Evolutionary conservation across 2,329 filamentous ascomycete species (phyloP).

Genomic region (Diplodia mutila): DNA sequence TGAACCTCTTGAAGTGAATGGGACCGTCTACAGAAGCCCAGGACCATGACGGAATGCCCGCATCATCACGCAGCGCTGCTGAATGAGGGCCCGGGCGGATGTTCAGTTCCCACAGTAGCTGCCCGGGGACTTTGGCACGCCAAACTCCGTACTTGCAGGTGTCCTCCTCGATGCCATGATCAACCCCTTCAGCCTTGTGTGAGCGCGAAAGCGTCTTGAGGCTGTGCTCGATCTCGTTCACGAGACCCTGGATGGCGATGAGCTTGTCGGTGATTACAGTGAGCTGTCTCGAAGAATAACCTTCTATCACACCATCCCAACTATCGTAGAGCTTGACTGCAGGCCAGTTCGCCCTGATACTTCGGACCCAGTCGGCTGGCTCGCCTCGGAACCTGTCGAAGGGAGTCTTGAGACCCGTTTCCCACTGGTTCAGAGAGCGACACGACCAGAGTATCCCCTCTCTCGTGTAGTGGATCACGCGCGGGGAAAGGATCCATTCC

Average conservation of each 20-base stretch:
- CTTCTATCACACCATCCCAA: not conserved
- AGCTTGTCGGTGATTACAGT: slow-evolving; percentile 26
- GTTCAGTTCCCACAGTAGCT: not conserved
- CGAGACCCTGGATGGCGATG: slow-evolving; percentile 22
- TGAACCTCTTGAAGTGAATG: not conserved
- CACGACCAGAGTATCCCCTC: not conserved
- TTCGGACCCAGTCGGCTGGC: not conserved
- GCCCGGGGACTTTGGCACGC: not conserved
- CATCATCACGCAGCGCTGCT: too few species aligned
- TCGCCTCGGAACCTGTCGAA: too few species aligned
- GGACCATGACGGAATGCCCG: not conserved
- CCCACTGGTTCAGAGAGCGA: too few species aligned
- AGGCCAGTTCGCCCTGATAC: too few species aligned
- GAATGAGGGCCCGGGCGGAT: too few species aligned
- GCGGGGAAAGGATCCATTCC: not conserved
- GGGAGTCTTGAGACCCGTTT: not conserved
- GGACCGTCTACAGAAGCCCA: not conserved
- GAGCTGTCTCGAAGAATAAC: slow-evolving; percentile 14
- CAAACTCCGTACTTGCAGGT: not conserved
- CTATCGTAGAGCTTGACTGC: not conserved
- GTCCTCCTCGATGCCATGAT: not conserved
- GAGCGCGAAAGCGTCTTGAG: not conserved
- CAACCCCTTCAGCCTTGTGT: too few species aligned
- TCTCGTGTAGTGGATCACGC: not conserved
- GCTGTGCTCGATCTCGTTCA: not conserved